Evolutionary conservation across 805 yeast genomes (phyloP).

Genomic region (Saccharomycopsis synnaedendra): DNA sequence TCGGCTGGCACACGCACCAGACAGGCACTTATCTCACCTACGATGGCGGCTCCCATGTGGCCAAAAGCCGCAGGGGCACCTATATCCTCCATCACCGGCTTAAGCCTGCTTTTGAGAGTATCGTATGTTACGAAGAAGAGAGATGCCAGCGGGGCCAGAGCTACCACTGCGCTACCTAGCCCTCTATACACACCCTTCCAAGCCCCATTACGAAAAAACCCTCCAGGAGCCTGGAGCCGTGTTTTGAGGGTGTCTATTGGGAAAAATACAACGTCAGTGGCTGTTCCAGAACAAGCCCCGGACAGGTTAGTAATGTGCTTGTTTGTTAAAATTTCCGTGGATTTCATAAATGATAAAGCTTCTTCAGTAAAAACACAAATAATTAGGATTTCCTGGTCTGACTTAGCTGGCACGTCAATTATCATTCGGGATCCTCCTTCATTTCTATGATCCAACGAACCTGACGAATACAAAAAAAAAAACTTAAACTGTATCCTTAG

Average conservation of each 20-base stretch:
- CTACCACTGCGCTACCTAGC: slow-evolving; percentile 84
- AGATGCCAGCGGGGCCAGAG: slow-evolving; percentile 86
- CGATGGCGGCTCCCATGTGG: slow-evolving; percentile 82
- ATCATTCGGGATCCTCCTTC: not conserved
- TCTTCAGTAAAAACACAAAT: not conserved
- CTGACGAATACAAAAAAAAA: too few relatives aligned
- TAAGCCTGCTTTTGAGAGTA: slow-evolving; percentile 41
- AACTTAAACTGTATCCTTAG: too few relatives aligned
- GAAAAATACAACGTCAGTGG: slow-evolving; percentile 88
- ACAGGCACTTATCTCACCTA: slow-evolving; percentile 92
- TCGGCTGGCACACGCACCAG: slow-evolving; percentile 94
- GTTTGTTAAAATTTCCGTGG: too few relatives aligned
- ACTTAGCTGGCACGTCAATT: not conserved
- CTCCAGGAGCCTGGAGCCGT: slow-evolving; percentile 89
- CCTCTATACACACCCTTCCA: slow-evolving; percentile 88
- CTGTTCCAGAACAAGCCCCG: slow-evolving; percentile 95
- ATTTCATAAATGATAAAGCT: not conserved
- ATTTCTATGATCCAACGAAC: not conserved
- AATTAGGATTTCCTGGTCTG: not conserved
- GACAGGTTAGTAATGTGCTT: slow-evolving; percentile 25
- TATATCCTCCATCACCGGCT: slow-evolving; percentile 24
- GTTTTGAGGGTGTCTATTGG: slow-evolving; percentile 96
- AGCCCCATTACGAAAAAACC: slow-evolving; percentile 88
- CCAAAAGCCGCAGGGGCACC: slow-evolving; percentile 27
- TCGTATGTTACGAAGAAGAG: slow-evolving; percentile 81